phyloP scores from a whole-genome alignment of 2,329 filamentous ascomycete genomes.

The Calonectria leucothoes region DNA sequence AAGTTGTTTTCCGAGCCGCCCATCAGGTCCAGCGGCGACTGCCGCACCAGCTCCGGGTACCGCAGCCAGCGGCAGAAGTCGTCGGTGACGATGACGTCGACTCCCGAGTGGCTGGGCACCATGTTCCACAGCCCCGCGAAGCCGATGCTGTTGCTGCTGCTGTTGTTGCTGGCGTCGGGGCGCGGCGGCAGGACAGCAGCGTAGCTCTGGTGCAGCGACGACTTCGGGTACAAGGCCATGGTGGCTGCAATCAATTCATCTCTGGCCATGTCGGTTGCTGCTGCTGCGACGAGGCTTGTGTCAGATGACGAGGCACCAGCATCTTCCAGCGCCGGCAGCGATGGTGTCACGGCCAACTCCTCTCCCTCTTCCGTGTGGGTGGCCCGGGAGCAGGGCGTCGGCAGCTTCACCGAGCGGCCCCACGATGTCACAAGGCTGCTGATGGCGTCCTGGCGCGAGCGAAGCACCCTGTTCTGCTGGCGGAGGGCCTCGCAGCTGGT shows the following conservation, averaged over 20 bases:
- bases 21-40: background rate
- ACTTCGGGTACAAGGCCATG: background rate
- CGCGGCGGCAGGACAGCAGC: background rate
- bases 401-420: background rate
- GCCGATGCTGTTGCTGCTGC: background rate
- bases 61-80: background rate
- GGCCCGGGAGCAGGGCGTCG: background rate
- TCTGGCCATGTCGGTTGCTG: background rate
- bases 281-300: background rate
- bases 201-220: background rate
- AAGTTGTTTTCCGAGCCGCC: background rate
- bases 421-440: background rate
- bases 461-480: background rate
- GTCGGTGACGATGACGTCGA: background rate
- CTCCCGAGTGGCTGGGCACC: background rate
- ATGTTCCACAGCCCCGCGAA: background rate
- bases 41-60: background rate
- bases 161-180: background rate
- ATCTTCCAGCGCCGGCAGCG: background rate
- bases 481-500: background rate
- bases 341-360: background rate
- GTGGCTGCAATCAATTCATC: background rate
- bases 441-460: background rate
- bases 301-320: background rate
- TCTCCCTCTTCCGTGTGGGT: background rate